phyloP scores from a whole-genome alignment of 2,329 filamentous ascomycete genomes.

The Stagonosporopsis vannaccii region DNA sequence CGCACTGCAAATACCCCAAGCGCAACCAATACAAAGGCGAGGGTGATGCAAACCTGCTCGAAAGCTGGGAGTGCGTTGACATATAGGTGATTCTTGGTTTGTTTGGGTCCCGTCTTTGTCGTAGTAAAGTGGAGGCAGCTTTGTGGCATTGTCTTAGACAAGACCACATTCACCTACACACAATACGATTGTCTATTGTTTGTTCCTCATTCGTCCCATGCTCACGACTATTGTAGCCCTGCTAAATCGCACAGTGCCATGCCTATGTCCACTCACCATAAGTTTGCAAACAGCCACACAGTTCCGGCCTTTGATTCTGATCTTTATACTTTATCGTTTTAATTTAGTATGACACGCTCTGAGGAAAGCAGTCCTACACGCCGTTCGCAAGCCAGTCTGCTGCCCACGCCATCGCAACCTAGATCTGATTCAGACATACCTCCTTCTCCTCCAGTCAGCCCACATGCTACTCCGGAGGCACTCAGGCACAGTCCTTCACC shows the following conservation, averaged over 20 bases:
- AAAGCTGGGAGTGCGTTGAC: conserved; percentile 47
- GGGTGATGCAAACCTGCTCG: conserved; percentile 37
- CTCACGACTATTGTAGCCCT: not conserved
- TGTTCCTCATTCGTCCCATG: not conserved
- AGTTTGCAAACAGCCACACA: not conserved
- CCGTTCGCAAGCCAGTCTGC: not conserved
- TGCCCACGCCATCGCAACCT: not conserved
- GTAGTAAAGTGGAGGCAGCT: not conserved
- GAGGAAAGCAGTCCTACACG: not conserved
- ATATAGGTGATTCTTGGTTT: not conserved
- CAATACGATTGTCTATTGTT: not conserved
- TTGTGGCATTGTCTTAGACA: not conserved
- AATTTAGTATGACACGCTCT: not conserved
- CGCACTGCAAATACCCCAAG: conserved; percentile 49
- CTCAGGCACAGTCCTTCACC: not conserved
- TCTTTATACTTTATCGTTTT: not conserved
- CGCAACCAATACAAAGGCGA: conserved; percentile 44
- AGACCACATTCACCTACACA: not conserved
- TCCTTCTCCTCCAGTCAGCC: not conserved
- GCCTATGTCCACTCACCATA: not conserved
- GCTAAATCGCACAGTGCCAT: not conserved
- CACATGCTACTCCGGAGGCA: not conserved
- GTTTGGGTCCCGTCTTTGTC: not conserved
- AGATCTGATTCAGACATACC: not conserved
- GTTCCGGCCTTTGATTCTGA: not conserved